A percentile compares a stretch with the other conserved stretches of the same genome.
phyloP scores from a whole-genome alignment of 306 rosid species.

The Pyrus bretschneideri region DNA sequence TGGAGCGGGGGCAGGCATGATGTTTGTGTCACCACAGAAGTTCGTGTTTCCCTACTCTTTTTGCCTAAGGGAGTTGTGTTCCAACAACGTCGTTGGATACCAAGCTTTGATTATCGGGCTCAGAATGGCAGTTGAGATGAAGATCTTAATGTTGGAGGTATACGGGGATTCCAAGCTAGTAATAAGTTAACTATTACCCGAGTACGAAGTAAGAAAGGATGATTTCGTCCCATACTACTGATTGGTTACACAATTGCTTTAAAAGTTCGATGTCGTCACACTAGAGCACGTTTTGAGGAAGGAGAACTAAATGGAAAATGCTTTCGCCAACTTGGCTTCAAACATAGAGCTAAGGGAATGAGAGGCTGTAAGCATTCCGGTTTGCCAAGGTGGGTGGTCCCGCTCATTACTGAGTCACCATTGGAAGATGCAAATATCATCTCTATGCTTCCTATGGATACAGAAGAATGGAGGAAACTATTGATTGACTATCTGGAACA shows the following conservation, averaged over 20 bases:
- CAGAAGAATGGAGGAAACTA: no score
- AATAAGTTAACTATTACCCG: background rate
- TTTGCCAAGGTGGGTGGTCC: background rate
- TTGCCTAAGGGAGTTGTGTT: background rate
- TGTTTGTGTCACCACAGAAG: background rate
- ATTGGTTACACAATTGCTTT: background rate
- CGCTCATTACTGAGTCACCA: background rate
- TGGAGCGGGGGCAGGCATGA: background rate
- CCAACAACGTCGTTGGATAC: background rate
- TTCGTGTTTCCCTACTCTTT: background rate
- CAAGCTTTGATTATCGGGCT: background rate
- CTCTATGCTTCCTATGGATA: accelerated
- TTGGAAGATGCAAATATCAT: no score
- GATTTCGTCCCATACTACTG: background rate
- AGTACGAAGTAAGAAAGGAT: background rate
- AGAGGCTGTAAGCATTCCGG: background rate
- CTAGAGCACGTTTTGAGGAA: background rate
- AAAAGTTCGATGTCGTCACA: background rate
- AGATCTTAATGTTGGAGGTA: background rate
- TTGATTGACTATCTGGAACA: no score
- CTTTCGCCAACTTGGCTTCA: background rate
- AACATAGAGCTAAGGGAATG: background rate
- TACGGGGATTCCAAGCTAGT: background rate
- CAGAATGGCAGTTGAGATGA: background rate
- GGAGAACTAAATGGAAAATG: background rate